Conservation (phyloP, 1,139 yeast genomes). For the Nematodospora anomalae region DNA sequence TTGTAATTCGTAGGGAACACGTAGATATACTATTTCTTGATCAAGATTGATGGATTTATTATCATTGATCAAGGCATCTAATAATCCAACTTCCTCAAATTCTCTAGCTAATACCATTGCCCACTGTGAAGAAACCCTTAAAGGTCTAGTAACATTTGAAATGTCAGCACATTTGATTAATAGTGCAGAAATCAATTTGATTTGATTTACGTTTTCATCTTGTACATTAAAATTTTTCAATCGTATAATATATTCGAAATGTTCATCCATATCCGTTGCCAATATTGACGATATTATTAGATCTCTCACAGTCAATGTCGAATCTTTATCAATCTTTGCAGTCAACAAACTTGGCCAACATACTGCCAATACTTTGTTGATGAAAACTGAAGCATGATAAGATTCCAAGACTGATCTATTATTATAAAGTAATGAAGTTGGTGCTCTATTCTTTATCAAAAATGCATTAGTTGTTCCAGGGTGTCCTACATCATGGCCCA, state of each 20-base stretch:
- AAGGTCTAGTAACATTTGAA: slow-evolving; percentile 83
- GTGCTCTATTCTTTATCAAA: slow-evolving; percentile 60
- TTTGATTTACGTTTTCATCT: slow-evolving; percentile 19
- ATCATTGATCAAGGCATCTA: slow-evolving; percentile 49
- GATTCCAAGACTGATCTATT: slow-evolving; percentile 77
- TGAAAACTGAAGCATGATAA: slow-evolving; percentile 75
- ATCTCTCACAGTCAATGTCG: slow-evolving; percentile 26
- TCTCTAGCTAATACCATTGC: slow-evolving; percentile 76
- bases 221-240: slow-evolving; percentile 29
- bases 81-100: slow-evolving; percentile 62
- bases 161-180: slow-evolving; percentile 93
- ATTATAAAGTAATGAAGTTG: slow-evolving; percentile 61
- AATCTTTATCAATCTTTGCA: slow-evolving; percentile 19
- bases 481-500: slow-evolving; percentile 96
- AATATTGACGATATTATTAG: slow-evolving; percentile 52
- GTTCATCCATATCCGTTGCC: slow-evolving; percentile 96
- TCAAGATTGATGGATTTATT: slow-evolving; percentile 14
- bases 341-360: slow-evolving; percentile 62
- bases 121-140: slow-evolving; percentile 80
- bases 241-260: slow-evolving; percentile 67
- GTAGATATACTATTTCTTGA: slow-evolving; percentile 28
- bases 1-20: slow-evolving; percentile 32
- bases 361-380: slow-evolving; percentile 52
- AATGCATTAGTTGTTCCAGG: slow-evolving; percentile 91
- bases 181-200: slow-evolving; percentile 58